Evolutionary conservation across 805 yeast species (phyloP), one percentile per base, ranked within the genome.

Genomic region (Metschnikowia orientalis): DNA sequence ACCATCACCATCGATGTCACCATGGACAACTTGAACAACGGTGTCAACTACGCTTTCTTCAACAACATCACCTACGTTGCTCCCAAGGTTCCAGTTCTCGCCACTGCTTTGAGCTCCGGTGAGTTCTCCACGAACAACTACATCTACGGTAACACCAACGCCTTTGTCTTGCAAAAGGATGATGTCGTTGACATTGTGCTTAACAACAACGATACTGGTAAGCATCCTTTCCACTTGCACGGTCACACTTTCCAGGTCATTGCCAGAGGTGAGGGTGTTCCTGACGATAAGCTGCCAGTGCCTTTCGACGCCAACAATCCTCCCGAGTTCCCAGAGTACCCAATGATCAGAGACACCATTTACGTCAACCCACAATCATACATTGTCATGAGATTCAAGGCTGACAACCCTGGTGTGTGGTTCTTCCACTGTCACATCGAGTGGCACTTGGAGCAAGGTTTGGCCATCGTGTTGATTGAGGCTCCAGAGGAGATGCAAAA

Each of bases 381-480:
- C 65, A 73, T 88, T 52, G 89, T 86, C 19, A 54, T 90, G 42
- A 76, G 97, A 56, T 90, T 88, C 71, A 76, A 74, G 53, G 95
- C 97, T 34, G 80, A 83, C 57, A 92, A 92, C 60, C 98, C 97
- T 19, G 98, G 98, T 68, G 89, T 89, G 26, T 90, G 97, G 98
- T 76, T 80, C 60, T 92, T 92, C 94, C 98, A 90, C 67, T 90
- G 98, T 64, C 98, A 90, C 59, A 83, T 92, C 53, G 97, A 92
- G 59, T 90, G 98, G 98, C 98, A 92, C 67, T 74, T 90, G 70
- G 73, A 79, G 53, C 97, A 92, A 69, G 98, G 98, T 53, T 73
- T 90, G 50, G 95, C 95, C 8, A 50, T 88, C 35, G 68, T 71
- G 8, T 65, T 92, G 26, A 64, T 90, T 34, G 98, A 90, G 65